phyloP scores from a whole-genome alignment of 2,329 filamentous ascomycete genomes.

The Phialophora macrospora region DNA sequence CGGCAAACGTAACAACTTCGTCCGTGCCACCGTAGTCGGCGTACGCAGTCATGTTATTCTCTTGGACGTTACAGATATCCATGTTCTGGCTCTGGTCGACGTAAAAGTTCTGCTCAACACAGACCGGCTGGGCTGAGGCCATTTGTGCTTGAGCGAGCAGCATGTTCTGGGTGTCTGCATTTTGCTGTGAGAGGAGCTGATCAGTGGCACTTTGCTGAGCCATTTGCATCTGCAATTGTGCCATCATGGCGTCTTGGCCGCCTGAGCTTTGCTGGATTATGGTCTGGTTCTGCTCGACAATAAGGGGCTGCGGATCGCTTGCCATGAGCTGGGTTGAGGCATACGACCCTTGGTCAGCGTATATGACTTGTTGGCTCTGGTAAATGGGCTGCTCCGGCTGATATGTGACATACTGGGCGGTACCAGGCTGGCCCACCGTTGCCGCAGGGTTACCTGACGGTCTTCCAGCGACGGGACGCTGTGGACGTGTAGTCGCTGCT shows the following conservation, averaged over 20 bases:
- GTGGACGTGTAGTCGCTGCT: background rate
- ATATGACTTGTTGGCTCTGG: background rate
- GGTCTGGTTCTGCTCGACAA: conserved; percentile 5
- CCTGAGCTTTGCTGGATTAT: background rate
- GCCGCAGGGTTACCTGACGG: background rate
- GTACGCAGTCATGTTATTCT: background rate
- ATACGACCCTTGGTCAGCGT: background rate
- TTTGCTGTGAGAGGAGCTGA: background rate
- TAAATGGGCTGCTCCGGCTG: background rate
- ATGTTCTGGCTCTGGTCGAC: conserved; percentile 12
- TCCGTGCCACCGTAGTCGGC: background rate
- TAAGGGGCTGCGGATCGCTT: background rate
- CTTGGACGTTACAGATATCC: background rate
- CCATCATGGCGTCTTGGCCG: background rate
- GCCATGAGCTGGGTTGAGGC: background rate
- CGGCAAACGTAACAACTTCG: background rate
- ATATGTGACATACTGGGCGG: background rate
- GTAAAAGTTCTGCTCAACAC: conserved; percentile 1
- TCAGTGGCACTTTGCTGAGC: conserved; percentile 5
- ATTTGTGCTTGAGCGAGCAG: background rate
- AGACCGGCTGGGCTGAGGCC: background rate
- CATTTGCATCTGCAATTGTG: conserved; percentile 3
- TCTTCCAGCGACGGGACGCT: background rate
- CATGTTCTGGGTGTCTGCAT: conserved; percentile 6
- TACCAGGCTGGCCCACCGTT: background rate